Evolutionary conservation across 2,329 filamentous ascomycete species (phyloP), one percentile per base, ranked within the genome.

Genomic region (Amylocarpus encephaloides): DNA sequence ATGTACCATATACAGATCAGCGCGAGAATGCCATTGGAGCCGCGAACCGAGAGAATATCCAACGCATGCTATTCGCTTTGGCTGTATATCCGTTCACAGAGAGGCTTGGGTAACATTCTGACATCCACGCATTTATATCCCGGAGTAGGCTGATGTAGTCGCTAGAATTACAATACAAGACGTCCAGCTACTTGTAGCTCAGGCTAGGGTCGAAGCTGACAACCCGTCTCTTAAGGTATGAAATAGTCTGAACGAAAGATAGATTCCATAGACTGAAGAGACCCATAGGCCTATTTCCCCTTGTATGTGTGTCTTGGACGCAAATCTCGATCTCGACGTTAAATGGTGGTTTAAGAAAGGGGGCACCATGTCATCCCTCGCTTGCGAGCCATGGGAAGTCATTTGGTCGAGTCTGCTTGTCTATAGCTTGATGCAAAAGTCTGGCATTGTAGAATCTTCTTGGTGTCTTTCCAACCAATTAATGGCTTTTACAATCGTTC

Each of bases 241-340:
- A 40, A n/a, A 10, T n/a, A 13, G 13, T 18, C n/a, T 15, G 40
- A 13, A 33, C 35, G 2, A 9, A 10, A 26, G 15, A 32, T 35
- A 29, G 19, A 29, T 6, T 11, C 19, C 16, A 29, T 36, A 32
- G 9, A 26, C 16, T 13, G 32, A 56, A 53, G 18, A 13, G 12
- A 26, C 38, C 34, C 9, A 10, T 46, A 66, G 79, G 75, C 78
- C 30, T 83, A 83, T 62, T 83, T 83, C 52, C 77, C 78, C 39
- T 62, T 83, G 74, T 83, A 83, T 62, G 76, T 83, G 34, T 82
- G 78, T 55, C 82, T 83, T 58, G 80, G 80, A 44, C 73, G 73
- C 54, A 84, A 83, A 56, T 75, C 77, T 49, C 69, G 66, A 11
- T 54, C 57, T n/a, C 49, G 52, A 18, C 50, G 56, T 33, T 58